These are phyloP conservation scores for Marasmius sp. DNA, from an alignment of 1,284 basidiomycete genomes.

Conservation along the genomic window DNA sequence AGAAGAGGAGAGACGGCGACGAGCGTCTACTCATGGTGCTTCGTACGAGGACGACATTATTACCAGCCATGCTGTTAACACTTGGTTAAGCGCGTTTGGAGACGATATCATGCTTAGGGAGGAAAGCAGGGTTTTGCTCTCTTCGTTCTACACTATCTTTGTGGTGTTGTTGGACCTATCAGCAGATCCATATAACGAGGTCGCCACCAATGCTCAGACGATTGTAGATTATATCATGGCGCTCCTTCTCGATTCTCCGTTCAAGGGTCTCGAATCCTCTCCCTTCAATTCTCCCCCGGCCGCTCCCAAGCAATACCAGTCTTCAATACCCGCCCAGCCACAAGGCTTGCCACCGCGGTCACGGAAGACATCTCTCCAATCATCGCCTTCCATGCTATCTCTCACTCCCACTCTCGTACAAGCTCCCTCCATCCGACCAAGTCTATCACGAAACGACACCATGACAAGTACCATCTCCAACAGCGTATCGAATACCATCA, in stretches of 20 bases:
- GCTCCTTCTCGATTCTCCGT: conserved; percentile 85
- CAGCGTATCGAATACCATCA: conserved; percentile 65
- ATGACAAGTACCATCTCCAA: conserved; percentile 57
- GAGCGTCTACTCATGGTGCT: conserved; percentile 31
- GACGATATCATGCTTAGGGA: conserved; percentile 70
- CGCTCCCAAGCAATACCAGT: conserved; percentile 33
- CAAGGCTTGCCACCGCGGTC: conserved; percentile 34
- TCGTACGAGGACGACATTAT: conserved; percentile 63
- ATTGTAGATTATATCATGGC: conserved; percentile 93
- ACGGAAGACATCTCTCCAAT: conserved; percentile 54
- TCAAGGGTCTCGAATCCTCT: conserved; percentile 70
- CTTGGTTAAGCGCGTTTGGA: conserved; percentile 71
- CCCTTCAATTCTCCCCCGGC: conserved; percentile 57
- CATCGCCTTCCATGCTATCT: conserved; percentile 31
- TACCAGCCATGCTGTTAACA: conserved; percentile 66
- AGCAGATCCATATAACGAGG: conserved; percentile 91
- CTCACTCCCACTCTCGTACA: conserved; percentile 17
- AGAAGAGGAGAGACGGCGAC: conserved; percentile 67
- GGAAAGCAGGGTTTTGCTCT: conserved; percentile 82
- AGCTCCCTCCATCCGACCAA: conserved; percentile 40
- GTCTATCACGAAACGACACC: conserved; percentile 58
- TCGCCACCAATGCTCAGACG: conserved; percentile 87
- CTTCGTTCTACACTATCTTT: conserved; percentile 92
- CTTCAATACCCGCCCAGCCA: conserved; percentile 19
- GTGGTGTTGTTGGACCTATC: conserved; percentile 89